phyloP scores from a whole-genome alignment of 2,329 filamentous ascomycete species.

The Trichoderma sp. region DNA sequence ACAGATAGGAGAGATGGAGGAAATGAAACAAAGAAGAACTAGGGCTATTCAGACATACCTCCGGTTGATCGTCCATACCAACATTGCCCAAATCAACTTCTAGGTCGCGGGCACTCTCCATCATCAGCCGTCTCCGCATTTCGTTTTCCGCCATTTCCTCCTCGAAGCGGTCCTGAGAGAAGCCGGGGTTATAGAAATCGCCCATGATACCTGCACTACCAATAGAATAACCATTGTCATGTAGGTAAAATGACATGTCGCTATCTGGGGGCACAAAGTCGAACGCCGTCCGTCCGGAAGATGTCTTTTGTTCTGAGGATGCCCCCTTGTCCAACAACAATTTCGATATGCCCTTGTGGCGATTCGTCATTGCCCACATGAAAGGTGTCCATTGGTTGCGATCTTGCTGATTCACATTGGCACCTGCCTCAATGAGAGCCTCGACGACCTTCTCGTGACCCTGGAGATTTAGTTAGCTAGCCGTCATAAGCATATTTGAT shows the following conservation, averaged over 20 bases:
- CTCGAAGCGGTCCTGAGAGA: constrained; percentile 91
- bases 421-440: constrained; percentile 79
- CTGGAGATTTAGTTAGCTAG: constrained; percentile 40
- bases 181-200: constrained; percentile 91
- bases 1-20: too few relatives aligned
- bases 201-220: constrained; percentile 76
- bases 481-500: neutral
- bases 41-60: constrained; percentile 53
- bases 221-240: constrained; percentile 90
- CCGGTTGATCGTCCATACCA: constrained; percentile 91
- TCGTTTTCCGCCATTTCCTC: constrained; percentile 97
- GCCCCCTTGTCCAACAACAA: constrained; percentile 87
- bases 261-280: constrained; percentile 95
- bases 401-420: constrained; percentile 88
- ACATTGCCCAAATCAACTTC: constrained; percentile 96
- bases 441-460: constrained; percentile 88
- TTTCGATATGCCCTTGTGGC: constrained; percentile 95
- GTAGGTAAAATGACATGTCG: constrained; percentile 93
- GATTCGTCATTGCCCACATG: constrained; percentile 99
- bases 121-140: constrained; percentile 95
- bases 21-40: neutral
- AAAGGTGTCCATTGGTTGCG: constrained; percentile 95
- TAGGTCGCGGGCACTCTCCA: constrained; percentile 96
- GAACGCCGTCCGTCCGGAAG: constrained; percentile 87
- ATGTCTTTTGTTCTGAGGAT: constrained; percentile 93